A percentile compares a stretch with the other conserved stretches of the same genome.
Evolutionary conservation across 495 filamentous ascomycete genomes (phyloP).

Genomic region (Penicillium mononematosum): DNA sequence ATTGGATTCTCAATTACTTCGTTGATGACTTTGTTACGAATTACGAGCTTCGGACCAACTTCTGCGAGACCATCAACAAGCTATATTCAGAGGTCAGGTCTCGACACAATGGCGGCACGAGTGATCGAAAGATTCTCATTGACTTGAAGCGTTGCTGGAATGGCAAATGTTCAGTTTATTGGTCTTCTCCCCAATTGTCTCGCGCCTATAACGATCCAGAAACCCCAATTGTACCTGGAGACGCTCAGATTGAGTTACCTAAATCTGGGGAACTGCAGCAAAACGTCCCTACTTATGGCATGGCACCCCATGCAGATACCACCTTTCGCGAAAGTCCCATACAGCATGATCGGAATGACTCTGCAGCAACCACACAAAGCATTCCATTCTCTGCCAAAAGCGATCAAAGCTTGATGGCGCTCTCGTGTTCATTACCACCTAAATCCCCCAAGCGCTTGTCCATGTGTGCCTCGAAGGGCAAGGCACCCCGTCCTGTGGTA

Average conservation of each 20-base stretch:
- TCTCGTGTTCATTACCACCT: constrained; percentile 82
- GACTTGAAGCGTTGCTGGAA: constrained; percentile 98
- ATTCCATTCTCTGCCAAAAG: constrained; percentile 48
- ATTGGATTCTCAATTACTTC: constrained; percentile 99
- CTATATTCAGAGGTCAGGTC: constrained; percentile 62
- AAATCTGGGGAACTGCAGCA: constrained; percentile 22
- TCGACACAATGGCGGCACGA: constrained; percentile 55
- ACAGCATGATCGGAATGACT: constrained; percentile 47
- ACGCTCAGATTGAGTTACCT: constrained; percentile 36
- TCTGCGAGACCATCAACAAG: constrained; percentile 79
- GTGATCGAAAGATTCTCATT: constrained; percentile 85
- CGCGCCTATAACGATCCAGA: constrained; percentile 55
- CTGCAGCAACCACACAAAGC: constrained; percentile 45
- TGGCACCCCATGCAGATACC: constrained; percentile 18
- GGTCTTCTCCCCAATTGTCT: constrained; percentile 69
- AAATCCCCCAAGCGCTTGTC: constrained; percentile 53
- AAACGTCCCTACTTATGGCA: constrained; percentile 3
- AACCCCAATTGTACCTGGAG: constrained; percentile 73
- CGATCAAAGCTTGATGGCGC: constrained; percentile 61
- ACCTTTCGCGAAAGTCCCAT: constrained; percentile 31
- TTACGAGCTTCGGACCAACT: constrained; percentile 71
- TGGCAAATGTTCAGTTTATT: constrained; percentile 82
- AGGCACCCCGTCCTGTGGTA: constrained; percentile 65
- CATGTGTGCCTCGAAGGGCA: constrained; percentile 38
- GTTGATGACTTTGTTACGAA: constrained; percentile 92